These are phyloP conservation scores for Quaeritorhiza haematococci DNA, from an alignment of 371 early-diverging fungal species.

Conservation along the genomic window DNA sequence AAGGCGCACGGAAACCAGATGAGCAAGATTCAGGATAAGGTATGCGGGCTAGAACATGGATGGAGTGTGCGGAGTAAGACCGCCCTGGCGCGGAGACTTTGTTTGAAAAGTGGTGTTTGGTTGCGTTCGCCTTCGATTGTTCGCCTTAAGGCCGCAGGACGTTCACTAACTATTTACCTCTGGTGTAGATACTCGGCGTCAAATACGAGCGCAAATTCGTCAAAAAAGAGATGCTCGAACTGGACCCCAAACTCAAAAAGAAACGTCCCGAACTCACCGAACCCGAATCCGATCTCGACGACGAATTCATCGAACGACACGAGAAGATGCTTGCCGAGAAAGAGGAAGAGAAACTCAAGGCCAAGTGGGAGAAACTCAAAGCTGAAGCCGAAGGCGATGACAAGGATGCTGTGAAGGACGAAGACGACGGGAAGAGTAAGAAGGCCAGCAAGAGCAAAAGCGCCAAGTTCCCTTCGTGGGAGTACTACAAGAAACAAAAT, in stretches of 20 bases:
- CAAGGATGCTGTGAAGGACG: not conserved
- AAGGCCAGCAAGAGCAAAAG: not conserved
- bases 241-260: constrained; percentile 73
- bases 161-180: too few relatives aligned
- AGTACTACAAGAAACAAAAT: constrained; percentile 35
- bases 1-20: constrained; percentile 78
- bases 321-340: constrained; percentile 52
- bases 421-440: not conserved
- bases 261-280: constrained; percentile 59
- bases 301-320: constrained; percentile 67
- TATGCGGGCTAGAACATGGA: constrained; percentile 1
- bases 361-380: constrained; percentile 14
- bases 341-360: constrained; percentile 35
- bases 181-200: constrained; percentile 59
- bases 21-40: constrained; percentile 74
- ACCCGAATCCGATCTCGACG: constrained; percentile 73
- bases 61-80: too few relatives aligned
- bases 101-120: too few relatives aligned
- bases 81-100: too few relatives aligned
- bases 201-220: constrained; percentile 78
- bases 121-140: not conserved
- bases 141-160: not conserved
- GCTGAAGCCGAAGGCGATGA: constrained; percentile 7
- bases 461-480: not conserved
- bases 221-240: constrained; percentile 57